phyloP scores from a whole-genome alignment of 257 asterid species.

The Forsythia viridissima region DNA sequence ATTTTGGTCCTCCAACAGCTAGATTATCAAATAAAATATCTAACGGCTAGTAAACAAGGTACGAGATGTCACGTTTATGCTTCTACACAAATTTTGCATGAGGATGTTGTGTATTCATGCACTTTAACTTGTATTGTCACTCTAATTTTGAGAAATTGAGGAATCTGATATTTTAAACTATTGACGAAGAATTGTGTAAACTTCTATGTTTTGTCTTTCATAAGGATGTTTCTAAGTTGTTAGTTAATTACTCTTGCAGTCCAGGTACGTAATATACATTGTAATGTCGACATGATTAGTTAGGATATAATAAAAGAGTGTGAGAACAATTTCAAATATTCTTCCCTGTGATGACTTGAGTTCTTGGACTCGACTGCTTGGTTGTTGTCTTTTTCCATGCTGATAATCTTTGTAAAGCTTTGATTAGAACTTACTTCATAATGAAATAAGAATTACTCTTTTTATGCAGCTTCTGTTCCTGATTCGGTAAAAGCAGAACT shows the following conservation, averaged over 20 bases:
- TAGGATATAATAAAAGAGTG: background rate
- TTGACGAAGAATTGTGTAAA: background rate
- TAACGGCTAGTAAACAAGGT: too few relatives aligned
- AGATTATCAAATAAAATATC: too few relatives aligned
- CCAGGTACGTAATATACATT: background rate
- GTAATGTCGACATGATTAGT: background rate
- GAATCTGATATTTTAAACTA: background rate
- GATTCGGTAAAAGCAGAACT: conserved; percentile 74
- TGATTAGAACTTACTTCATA: background rate
- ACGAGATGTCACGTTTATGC: background rate
- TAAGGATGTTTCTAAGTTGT: background rate
- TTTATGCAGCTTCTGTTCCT: conserved; percentile 65
- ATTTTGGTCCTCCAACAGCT: too few relatives aligned
- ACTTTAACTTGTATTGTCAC: background rate
- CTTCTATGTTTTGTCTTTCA: background rate
- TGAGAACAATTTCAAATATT: background rate
- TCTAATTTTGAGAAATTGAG: background rate
- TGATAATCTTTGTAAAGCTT: background rate
- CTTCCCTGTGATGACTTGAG: background rate
- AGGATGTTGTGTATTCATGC: background rate
- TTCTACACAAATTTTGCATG: background rate
- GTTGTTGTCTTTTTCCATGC: background rate
- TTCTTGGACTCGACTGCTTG: conserved; percentile 1
- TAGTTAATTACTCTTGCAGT: background rate
- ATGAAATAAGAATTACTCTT: background rate